Conservation (phyloP, 139 green algal genomes). For the Zygnema cylindricum region DNA sequence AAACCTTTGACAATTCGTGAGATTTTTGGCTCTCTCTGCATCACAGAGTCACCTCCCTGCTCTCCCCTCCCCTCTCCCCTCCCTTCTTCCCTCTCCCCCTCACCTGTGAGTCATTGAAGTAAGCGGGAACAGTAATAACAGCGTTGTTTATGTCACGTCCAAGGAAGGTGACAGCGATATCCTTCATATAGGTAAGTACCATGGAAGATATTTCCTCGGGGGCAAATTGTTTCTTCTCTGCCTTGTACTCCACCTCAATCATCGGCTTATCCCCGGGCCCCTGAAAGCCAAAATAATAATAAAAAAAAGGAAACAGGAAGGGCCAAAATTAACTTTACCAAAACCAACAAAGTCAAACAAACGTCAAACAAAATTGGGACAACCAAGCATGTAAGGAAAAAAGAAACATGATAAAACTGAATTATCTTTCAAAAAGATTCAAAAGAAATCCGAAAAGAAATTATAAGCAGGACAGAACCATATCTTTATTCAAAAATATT, state of each 20-base stretch:
- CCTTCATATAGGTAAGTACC: conserved; percentile 92
- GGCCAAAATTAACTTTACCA: too few relatives aligned
- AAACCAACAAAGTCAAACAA: too few relatives aligned
- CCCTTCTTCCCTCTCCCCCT: too few relatives aligned
- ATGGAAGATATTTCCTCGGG: conserved; percentile 95
- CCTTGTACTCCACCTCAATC: conserved; percentile 93
- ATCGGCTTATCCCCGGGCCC: conserved; percentile 87
- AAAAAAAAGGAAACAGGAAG: too few relatives aligned
- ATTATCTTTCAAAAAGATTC: conserved; percentile 6
- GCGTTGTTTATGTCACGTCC: conserved; percentile 80
- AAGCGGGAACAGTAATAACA: conserved; percentile 82
- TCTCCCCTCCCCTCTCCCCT: too few relatives aligned
- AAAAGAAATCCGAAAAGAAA: background rate
- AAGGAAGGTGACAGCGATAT: conserved; percentile 67
- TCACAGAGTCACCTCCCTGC: too few relatives aligned
- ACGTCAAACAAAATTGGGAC: too few relatives aligned
- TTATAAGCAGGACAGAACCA: background rate
- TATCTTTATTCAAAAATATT: background rate
- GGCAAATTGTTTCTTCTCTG: conserved; percentile 84
- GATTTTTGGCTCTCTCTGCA: too few relatives aligned
- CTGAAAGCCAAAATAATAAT: conserved; percentile 61
- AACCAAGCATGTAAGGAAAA: conserved; percentile 4
- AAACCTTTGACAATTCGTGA: too few relatives aligned
- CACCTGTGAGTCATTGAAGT: conserved; percentile 90
- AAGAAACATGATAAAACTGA: conserved; percentile 13